A percentile compares a stretch with the other conserved stretches of the same genome.
Evolutionary conservation across 768 basidiomycete genomes (phyloP).

Genomic region (Zangia roseola): DNA sequence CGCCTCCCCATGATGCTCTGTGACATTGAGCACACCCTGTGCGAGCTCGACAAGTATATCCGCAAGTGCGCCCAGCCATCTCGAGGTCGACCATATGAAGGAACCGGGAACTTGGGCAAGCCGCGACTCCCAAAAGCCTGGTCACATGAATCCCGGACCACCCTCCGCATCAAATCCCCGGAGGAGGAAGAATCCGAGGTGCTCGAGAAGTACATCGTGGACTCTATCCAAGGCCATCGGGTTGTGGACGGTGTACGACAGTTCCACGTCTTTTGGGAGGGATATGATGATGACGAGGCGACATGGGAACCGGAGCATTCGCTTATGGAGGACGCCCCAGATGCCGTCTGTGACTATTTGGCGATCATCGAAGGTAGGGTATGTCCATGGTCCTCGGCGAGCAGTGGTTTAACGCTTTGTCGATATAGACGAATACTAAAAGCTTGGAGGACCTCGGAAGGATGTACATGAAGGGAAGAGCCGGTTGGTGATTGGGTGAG

Average conservation of each 20-base stretch:
- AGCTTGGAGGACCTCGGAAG: neutral
- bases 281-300: constrained; percentile 48
- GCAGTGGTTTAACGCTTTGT: neutral
- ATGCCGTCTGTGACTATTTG: constrained; percentile 42
- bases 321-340: constrained; percentile 51
- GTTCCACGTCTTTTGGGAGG: constrained; percentile 55
- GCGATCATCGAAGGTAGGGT: constrained; percentile 10
- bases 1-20: constrained; percentile 56
- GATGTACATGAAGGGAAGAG: neutral
- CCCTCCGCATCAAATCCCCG: constrained; percentile 41
- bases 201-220: constrained; percentile 45
- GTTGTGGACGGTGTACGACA: constrained; percentile 35
- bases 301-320: constrained; percentile 57
- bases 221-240: constrained; percentile 37
- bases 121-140: constrained; percentile 53
- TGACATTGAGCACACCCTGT: constrained; percentile 77
- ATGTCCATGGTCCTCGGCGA: neutral
- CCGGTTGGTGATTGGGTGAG: constrained; percentile 2
- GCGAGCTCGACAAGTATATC: constrained; percentile 78
- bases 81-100: constrained; percentile 38
- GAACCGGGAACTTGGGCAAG: constrained; percentile 27
- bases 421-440: constrained; percentile 8
- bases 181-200: constrained; percentile 29
- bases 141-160: constrained; percentile 44
- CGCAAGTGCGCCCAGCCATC: constrained; percentile 38